Evolutionary conservation across 2,329 filamentous ascomycete genomes (phyloP).

Genomic region (Colletotrichum graminicola): DNA sequence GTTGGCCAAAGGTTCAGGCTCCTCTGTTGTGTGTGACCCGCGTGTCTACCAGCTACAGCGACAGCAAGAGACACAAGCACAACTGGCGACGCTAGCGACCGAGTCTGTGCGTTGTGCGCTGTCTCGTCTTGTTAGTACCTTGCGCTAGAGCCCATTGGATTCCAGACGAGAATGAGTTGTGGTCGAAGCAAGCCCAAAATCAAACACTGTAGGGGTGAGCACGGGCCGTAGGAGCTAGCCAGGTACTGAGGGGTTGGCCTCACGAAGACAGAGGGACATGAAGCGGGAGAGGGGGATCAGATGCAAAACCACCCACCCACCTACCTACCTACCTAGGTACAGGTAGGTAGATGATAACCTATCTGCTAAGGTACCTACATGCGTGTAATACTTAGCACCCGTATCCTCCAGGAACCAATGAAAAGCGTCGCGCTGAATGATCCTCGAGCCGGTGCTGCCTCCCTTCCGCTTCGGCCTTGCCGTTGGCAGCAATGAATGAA

Average conservation of each 20-base stretch:
- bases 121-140: background rate
- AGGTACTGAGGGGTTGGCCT: background rate
- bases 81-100: conserved; percentile 1
- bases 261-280: background rate
- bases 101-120: conserved; percentile 1
- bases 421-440: conserved; percentile 13
- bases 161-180: conserved; percentile 6
- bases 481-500: background rate
- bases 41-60: background rate
- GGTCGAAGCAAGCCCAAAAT: background rate
- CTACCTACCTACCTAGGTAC: too few species aligned
- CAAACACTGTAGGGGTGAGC: conserved; percentile 21
- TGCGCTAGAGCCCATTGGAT: background rate
- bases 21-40: background rate
- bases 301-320: too few species aligned
- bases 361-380: too few species aligned
- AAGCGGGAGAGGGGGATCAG: background rate
- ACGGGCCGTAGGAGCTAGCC: conserved; percentile 6
- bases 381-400: background rate
- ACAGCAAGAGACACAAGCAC: background rate
- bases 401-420: conserved; percentile 23
- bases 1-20: conserved; percentile 14
- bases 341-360: too few species aligned
- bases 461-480: conserved; percentile 1
- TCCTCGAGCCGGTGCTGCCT: conserved; percentile 5